Evolutionary conservation across 352 stramenopile species (phyloP), one percentile per base, ranked within the genome.

Genomic region (Phytophthora agathidicida): DNA sequence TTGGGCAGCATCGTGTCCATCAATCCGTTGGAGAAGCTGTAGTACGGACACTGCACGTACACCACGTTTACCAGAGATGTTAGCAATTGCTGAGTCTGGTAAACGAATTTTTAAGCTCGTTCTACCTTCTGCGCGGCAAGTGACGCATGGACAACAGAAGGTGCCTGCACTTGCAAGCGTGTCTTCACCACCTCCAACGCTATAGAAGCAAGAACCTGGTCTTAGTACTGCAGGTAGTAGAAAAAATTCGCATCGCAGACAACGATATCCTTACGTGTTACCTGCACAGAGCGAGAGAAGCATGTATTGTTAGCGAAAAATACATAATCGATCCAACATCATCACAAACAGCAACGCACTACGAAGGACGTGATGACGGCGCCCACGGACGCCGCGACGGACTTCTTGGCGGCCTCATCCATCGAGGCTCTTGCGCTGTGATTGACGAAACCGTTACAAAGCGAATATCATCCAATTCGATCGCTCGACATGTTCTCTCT

Each of bases 151-250:
- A 83, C 67, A 2, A 88, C 71, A 46, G 80, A 47, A 4, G 84
- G 84, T 3, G 74, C 80, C 44, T 94, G 80, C 24, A 91, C 85
- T 43, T 94, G 85, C 43, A 91, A 55, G 1, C 85, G 81, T 26
- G 83, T 94, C 68, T 94, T 94, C 37, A 91, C 85, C n/a, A 94
- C 85, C 56, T 94, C 85, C 10, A 94, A 62, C 23, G 84, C 84
- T 93, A 57, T 20, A 66, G 19, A 23, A 56, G 26, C 7, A 56
- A 24, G 1, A 27, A 35, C 5, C 5, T 16, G 14, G 1, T 28
- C 35, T 47, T 9, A 46, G 27, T 48, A 39, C n/a, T n/a, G n/a
- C n/a, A n/a, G 47, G 33, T 4, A 31, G 35, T 36, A 30, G 9
- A n/a, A n/a, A n/a, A n/a, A n/a, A n/a, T n/a, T n/a, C n/a, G n/a